Conservation (phyloP, 2,329 filamentous ascomycete species). For the Phoma sp. region DNA sequence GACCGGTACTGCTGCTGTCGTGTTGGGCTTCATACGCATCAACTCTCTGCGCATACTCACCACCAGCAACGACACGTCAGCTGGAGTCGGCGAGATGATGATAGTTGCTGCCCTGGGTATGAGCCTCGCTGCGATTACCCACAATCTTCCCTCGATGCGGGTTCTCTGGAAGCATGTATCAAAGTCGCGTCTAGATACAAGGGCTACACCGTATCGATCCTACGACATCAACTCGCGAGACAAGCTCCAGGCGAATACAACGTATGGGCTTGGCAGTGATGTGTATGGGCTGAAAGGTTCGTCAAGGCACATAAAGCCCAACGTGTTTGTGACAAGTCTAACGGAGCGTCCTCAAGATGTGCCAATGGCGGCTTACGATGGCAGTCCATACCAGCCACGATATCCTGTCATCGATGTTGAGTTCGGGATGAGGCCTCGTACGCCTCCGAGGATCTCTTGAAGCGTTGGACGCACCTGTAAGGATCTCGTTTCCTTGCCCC, state of each 20-base stretch:
- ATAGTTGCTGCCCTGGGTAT: conserved; percentile 9
- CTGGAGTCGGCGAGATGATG: conserved; percentile 6
- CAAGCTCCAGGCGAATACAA: neutral
- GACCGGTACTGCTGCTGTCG: conserved; percentile 6
- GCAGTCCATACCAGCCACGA: neutral
- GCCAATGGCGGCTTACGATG: neutral
- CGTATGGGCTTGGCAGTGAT: neutral
- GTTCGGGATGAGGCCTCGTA: neutral
- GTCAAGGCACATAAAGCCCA: neutral
- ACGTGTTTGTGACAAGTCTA: neutral
- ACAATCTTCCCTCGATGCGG: conserved; percentile 7
- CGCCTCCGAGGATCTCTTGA: neutral
- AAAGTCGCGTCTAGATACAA: neutral
- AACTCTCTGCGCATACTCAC: neutral
- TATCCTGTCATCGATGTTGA: conserved; percentile 1
- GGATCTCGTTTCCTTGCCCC: too few species aligned
- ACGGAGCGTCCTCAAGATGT: neutral
- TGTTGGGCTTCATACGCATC: conserved; percentile 11
- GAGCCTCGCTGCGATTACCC: conserved; percentile 7
- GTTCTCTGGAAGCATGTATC: conserved; percentile 1
- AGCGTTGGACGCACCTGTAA: neutral
- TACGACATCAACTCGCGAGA: neutral
- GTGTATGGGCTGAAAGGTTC: neutral
- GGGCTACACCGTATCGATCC: neutral
- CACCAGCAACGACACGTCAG: neutral